Base-by-base conservation (phyloP, 768 basidiomycete genomes). In the Suillus clintonianus region DNA sequence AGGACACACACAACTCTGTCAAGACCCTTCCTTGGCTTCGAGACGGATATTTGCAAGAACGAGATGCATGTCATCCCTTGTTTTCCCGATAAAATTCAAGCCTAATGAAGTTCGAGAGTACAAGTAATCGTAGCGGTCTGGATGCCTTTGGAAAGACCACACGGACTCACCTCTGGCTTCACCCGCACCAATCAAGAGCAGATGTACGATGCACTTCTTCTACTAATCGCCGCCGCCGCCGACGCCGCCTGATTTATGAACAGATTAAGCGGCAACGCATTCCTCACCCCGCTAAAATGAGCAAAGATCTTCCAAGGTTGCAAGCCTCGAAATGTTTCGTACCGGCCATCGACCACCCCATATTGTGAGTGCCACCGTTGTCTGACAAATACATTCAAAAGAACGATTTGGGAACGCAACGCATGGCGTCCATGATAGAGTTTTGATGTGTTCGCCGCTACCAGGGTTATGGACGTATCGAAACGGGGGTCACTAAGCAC, bases 251-350 rank as follows among this genome's bases (percentile, higher is more conserved):
- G 34, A 45, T 15, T 13, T 67, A 61, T 74, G 71, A 32, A 76
- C 41, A 5, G 85, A 62, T 14, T 74, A 74, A 8, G 78, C 83
- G 13, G 71, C 65, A 8, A 85, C 80, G 36, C 64, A 64, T 37
- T 77, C 74, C 2, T 72, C 70, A 10, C 67, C 65, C 61, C 85
- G 80, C 57, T 77, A 71, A 50, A 86, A 80, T 0, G 80, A 79
- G n/a, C 69, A 45, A 9, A 86, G 76, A 61, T 82, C 81, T 81
- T 17, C 78, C 79, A n/a, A 79, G 60, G 64, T 86, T 83, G 15
- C 82, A 80, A 80, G 27, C 27, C 27, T 57, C 59, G 6, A 61
- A 45, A 8, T 10, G 39, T 7, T 39, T 47, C 34, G 45, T 65
- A n/a, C 64, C 19, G 11, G 42, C 43, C 32, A 65, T 17, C 3